These are phyloP conservation scores for Pichia insulana DNA, from an alignment of 805 yeast species.

Conservation along the genomic window DNA sequence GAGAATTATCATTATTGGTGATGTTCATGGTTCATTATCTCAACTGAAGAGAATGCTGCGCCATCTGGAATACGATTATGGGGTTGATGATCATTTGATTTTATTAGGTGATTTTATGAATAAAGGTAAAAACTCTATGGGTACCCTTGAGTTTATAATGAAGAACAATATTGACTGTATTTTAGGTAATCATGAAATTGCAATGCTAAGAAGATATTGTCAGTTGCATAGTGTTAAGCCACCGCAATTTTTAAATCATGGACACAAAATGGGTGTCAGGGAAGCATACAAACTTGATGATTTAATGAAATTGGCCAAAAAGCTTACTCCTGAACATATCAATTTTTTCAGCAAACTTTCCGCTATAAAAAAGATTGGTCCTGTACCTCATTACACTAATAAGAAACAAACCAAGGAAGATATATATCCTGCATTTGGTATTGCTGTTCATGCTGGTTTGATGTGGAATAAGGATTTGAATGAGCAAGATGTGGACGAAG, in stretches of 20 bases:
- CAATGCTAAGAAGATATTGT: constrained; percentile 57
- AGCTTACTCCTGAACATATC: constrained; percentile 52
- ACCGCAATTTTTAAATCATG: constrained; percentile 16
- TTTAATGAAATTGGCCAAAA: constrained; percentile 40
- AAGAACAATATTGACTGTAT: constrained; percentile 59
- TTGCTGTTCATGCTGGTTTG: constrained; percentile 81
- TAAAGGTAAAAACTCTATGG: constrained; percentile 72
- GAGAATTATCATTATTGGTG: constrained; percentile 70
- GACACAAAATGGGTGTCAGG: not conserved
- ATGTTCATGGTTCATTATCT: constrained; percentile 71
- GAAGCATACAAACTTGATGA: constrained; percentile 29
- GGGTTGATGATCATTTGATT: constrained; percentile 47
- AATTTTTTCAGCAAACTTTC: constrained; percentile 55
- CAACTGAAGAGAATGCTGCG: constrained; percentile 46
- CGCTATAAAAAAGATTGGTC: constrained; percentile 53
- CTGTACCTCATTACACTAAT: constrained; percentile 38
- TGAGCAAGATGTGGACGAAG: constrained; percentile 53
- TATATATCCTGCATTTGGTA: constrained; percentile 27
- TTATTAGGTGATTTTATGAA: constrained; percentile 79
- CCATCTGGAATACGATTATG: constrained; percentile 37
- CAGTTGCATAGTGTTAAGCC: constrained; percentile 40
- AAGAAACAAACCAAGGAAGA: constrained; percentile 18
- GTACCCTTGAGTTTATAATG: constrained; percentile 59
- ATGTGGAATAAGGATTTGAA: constrained; percentile 49
- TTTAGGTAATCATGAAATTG: constrained; percentile 84